Conservation (phyloP, 768 basidiomycete genomes). For the Boletus vinaceobasis region DNA sequence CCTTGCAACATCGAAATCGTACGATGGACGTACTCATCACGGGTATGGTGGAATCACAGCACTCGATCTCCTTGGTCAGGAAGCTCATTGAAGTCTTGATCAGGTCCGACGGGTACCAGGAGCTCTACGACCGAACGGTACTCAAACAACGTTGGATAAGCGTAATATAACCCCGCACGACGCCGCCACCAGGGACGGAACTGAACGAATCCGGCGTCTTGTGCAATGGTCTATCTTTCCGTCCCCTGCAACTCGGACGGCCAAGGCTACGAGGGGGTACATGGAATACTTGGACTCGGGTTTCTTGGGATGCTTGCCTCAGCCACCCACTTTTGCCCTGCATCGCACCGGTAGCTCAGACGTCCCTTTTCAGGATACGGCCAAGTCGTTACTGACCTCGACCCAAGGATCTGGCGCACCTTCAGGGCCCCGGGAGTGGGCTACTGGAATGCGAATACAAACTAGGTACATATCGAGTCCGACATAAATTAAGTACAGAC, state of each 20-base stretch:
- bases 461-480: neutral
- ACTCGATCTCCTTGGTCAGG: neutral
- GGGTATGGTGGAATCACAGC: neutral
- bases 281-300: no score
- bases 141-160: no score
- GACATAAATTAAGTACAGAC: constrained; percentile 2
- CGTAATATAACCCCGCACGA: neutral
- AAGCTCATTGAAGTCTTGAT: neutral
- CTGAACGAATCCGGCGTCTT: neutral
- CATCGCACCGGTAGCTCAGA: no score
- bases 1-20: neutral
- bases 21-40: neutral
- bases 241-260: no score
- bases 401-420: neutral
- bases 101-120: no score
- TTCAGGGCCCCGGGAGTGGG: no score
- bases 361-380: no score
- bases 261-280: no score
- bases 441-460: neutral
- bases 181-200: neutral
- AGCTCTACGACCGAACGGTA: neutral
- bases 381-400: neutral
- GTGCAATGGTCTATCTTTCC: neutral
- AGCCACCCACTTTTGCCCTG: no score
- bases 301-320: no score